Base-by-base conservation (phyloP, 305 asterid species). In the Caryopteris hybrid region DNA sequence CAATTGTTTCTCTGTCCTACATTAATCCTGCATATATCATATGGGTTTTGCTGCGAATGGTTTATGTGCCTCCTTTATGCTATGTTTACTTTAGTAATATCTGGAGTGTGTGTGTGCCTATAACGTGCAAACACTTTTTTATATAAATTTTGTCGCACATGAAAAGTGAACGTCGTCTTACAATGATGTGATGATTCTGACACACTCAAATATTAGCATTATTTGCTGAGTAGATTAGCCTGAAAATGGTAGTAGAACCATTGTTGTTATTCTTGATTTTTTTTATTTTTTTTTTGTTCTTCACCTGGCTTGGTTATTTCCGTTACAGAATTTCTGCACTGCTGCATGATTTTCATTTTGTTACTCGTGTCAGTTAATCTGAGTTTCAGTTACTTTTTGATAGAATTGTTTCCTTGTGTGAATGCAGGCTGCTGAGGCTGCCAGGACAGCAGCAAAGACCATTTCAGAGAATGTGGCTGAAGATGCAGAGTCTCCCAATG, bases 401-500 rank as follows among this genome's bases (percentile, higher is more conserved):
- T 66, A 48, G 69, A 73, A 46, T 57, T 39, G 54, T 60, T 47
- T 71, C 75, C 25, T 7, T 66, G 50, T 75, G 69, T 59, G 45
- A 75, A 25, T 64, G 64, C 67, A 86, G 92, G 92, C 92, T 78
- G 81, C 75, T 25, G 89, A 86, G 77, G 89, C 77, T 65, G 89
- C 92, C 45, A 81, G 66, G 77, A 75, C 80, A 29, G 99, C 98
- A 55, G 98, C 95, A 43, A 89, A 94, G 80, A 84, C 77, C 85
- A 76, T 85, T 71, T 67, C 83, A 18, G 86, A 85, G 57, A 72
- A 81, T 67, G 78, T 78, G 56, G 86, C 69, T 47, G 92, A 91
- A 71, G 97, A 89, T 63, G 70, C 93, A 17, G 87, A 86, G 66
- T 81, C 95, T 64, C 79, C 87, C 45, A 62, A 86, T 69, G 92